Conservation (phyloP, 345 rosid species). For the Populus euphratica region DNA sequence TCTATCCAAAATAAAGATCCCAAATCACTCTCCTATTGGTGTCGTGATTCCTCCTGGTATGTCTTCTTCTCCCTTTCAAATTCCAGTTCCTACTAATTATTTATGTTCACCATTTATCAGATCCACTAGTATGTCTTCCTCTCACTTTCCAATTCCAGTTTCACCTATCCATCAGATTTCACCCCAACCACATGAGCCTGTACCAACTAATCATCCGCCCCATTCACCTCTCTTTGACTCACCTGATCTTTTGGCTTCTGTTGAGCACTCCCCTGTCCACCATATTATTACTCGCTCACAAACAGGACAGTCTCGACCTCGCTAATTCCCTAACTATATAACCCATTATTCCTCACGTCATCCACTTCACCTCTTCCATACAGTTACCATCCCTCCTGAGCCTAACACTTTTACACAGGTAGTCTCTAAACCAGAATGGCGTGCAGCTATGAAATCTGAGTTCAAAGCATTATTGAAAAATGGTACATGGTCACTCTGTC, state of each 20-base stretch:
- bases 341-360: neutral
- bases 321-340: neutral
- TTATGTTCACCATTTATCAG: no score
- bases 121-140: neutral
- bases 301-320: neutral
- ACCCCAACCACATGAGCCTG: no score
- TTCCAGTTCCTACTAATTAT: no score
- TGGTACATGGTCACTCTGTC: no score
- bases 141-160: neutral
- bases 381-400: neutral
- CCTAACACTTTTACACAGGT: neutral
- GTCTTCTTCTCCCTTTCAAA: no score
- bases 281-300: neutral
- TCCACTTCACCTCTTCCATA: neutral
- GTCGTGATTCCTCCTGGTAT: neutral
- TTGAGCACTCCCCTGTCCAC: neutral
- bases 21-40: neutral
- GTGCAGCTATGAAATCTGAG: no score
- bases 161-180: accelerated
- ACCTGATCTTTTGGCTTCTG: no score
- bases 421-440: neutral
- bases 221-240: neutral
- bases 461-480: no score
- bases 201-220: accelerated
- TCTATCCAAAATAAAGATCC: neutral